Evolutionary conservation across 169 alveolate species (phyloP).

Genomic region (Cryptosporidium sp.): DNA sequence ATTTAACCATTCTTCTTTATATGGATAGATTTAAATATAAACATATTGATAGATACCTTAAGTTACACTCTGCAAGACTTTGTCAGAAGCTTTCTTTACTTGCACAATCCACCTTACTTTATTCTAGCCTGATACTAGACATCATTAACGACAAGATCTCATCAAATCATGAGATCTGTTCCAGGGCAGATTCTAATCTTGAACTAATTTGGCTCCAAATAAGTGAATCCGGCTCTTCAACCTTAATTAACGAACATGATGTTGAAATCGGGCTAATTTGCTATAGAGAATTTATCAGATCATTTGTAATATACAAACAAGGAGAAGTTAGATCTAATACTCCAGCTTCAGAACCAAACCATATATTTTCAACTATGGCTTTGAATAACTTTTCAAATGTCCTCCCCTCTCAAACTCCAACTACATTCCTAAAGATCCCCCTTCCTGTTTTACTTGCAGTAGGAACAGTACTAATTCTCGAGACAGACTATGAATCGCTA

Average conservation of each 20-base stretch:
- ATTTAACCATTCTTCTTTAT: neutral
- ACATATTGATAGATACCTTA: slow-evolving; percentile 37
- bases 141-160: slow-evolving; percentile 31
- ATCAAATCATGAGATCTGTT: neutral
- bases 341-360: neutral
- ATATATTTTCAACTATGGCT: neutral
- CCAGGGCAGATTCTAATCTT: neutral
- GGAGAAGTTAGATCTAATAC: neutral
- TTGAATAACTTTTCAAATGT: neutral
- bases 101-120: slow-evolving; percentile 24
- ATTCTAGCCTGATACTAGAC: slow-evolving; percentile 18
- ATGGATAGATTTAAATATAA: slow-evolving; percentile 3
- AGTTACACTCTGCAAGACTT: slow-evolving; percentile 57
- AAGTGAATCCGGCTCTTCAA: neutral
- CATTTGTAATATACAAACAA: slow-evolving; percentile 7
- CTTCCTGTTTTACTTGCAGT: slow-evolving; percentile 40
- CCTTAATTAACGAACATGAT: neutral
- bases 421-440: slow-evolving; percentile 25
- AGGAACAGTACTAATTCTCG: slow-evolving; percentile 35
- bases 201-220: neutral
- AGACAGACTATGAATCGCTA: slow-evolving; percentile 38
- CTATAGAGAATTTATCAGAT: slow-evolving; percentile 45
- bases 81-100: slow-evolving; percentile 57
- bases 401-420: neutral
- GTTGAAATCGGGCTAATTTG: slow-evolving; percentile 19